Conservation (phyloP, 768 basidiomycete species). For the Mycena vitilis region DNA sequence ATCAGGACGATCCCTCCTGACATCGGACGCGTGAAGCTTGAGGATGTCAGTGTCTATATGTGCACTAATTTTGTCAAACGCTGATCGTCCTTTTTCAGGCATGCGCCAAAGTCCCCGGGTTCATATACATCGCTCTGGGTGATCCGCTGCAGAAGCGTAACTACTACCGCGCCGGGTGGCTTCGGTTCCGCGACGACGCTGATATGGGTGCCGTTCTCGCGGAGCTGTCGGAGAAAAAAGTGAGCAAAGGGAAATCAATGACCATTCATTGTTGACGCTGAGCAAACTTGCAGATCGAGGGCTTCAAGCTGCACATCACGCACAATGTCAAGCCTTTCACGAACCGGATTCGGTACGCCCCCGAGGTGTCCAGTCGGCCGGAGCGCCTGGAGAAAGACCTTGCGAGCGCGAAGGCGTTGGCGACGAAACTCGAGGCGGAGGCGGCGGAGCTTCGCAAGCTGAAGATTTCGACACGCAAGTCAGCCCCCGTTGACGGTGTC, state of each 20-base stretch:
- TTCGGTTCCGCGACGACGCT: constrained; percentile 85
- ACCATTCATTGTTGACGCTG: constrained; percentile 3
- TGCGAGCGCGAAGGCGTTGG: constrained; percentile 77
- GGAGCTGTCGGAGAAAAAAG: constrained; percentile 89
- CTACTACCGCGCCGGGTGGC: constrained; percentile 95
- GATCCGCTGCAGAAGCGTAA: constrained; percentile 94
- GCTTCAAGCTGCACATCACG: constrained; percentile 92
- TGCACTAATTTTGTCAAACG: constrained; percentile 9
- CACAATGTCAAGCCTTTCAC: constrained; percentile 84
- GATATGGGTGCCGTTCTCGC: constrained; percentile 81
- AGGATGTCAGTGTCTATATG: constrained; percentile 70
- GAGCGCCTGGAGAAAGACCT: constrained; percentile 87
- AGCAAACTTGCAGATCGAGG: constrained; percentile 77
- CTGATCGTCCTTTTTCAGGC: constrained; percentile 59
- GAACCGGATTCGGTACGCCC: constrained; percentile 82
- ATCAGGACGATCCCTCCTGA: constrained; percentile 96
- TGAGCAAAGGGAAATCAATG: constrained; percentile 46
- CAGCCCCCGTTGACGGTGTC: constrained; percentile 42
- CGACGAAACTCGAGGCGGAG: constrained; percentile 81
- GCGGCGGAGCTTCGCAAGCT: constrained; percentile 62
- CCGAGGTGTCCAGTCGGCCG: constrained; percentile 83
- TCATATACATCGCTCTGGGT: constrained; percentile 88
- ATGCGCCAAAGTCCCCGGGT: constrained; percentile 82
- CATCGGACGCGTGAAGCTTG: constrained; percentile 88
- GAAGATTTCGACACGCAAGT: constrained; percentile 42